Base-by-base conservation (phyloP, 1,284 basidiomycete genomes). In the Ganoderma sp. region DNA sequence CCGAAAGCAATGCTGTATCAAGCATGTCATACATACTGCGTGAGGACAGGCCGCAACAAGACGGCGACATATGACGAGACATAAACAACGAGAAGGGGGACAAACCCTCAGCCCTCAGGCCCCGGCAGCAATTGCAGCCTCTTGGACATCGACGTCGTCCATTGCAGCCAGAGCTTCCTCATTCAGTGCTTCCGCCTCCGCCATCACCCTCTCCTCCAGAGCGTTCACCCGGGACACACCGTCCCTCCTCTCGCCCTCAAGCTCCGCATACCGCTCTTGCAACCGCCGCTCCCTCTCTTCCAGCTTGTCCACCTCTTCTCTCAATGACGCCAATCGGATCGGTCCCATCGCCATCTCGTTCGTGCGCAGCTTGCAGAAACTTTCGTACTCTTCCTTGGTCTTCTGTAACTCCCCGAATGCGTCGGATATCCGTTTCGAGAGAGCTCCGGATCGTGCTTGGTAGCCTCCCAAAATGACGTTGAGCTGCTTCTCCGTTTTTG, bases 401-500 rank as follows among this genome's bases (percentile, higher is more conserved):
- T 84, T 84, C 65, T 90, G 86, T 50, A 96, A 82, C 72, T 92
- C 90, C 50, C 88, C 87, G 76, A 93, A 94, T 0, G 90, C 87
- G 52, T 89, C 87, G 1, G 81, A 81, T 48, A 97, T 82, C 8
- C 90, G 88, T 75, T 88, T 88, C 17, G 85, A 82, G 8, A 97
- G 84, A 56, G 89, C 88, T 73, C 86, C 86, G 54, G 91, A 90
- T 17, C 97, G 88, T 48, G 87, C 87, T 76, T 94, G 89, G 80
- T 99, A 99, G 2, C 98, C 98, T 52, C 96, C 97, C 8, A 99
- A 86, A 28, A 90, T 87, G 72, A 97, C 90, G 15, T 84, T 87
- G 22, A 99, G 88, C 80, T 96, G 97, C 87, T 97, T 98, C 84
- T 99, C 98, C 5, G 87, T 80, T 82, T 99, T 99, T 52, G 88